phyloP scores from a whole-genome alignment of 2,329 filamentous ascomycete species.

The Aspergillus hortae region DNA sequence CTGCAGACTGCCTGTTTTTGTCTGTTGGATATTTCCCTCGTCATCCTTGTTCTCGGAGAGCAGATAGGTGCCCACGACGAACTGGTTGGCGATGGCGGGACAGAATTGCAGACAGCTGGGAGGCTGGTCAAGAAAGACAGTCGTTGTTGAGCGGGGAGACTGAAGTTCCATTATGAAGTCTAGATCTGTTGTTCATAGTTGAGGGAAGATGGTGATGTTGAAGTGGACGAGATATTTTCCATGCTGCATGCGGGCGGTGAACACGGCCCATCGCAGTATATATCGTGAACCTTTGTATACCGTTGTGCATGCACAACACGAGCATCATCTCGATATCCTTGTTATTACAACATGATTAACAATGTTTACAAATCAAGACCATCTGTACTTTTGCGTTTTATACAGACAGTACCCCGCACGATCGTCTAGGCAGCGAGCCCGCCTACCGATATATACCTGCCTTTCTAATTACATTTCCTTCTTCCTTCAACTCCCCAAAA shows the following conservation, averaged over 20 bases:
- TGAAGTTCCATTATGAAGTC: neutral
- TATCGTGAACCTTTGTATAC: neutral
- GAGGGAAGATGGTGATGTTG: too few species aligned
- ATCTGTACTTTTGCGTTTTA: too few species aligned
- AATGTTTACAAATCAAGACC: too few species aligned
- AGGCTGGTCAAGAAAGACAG: slow-evolving; percentile 39
- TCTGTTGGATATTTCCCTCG: slow-evolving; percentile 46
- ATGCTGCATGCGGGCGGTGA: neutral
- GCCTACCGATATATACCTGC: too few species aligned
- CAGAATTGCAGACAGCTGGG: slow-evolving; percentile 46
- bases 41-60: slow-evolving; percentile 44
- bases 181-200: too few species aligned
- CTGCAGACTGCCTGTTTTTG: slow-evolving; percentile 69
- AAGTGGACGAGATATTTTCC: neutral
- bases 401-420: too few species aligned
- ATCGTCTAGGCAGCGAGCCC: too few species aligned
- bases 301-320: too few species aligned
- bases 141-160: slow-evolving; percentile 27
- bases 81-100: slow-evolving; percentile 53
- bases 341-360: too few species aligned
- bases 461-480: neutral
- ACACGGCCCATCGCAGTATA: neutral
- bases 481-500: neutral
- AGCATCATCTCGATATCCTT: too few species aligned
- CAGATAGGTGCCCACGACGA: slow-evolving; percentile 82